These are phyloP conservation scores for Chloris gayana DNA, from an alignment of 176 grass and related monocot species.

Conservation along the genomic window DNA sequence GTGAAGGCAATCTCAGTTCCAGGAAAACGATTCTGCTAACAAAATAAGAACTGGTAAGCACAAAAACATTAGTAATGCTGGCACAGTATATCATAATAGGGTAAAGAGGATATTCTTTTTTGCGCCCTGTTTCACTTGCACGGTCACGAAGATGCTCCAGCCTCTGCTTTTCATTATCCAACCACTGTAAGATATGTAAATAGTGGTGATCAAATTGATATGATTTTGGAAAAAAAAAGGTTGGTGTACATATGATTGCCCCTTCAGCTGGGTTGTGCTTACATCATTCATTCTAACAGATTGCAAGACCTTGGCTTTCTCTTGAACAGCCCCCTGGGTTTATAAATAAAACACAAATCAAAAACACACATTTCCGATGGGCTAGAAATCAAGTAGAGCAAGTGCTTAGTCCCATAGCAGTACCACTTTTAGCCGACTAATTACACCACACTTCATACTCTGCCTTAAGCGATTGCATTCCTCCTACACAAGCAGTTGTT, in stretches of 20 bases:
- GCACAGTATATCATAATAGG: conserved; percentile 35
- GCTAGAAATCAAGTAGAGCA: conserved; percentile 29
- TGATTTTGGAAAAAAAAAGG: conserved; percentile 29
- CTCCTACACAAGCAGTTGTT: conserved; percentile 66
- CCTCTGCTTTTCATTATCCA: conserved; percentile 87
- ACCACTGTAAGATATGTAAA: conserved; percentile 55
- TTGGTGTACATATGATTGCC: conserved; percentile 22
- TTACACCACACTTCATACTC: conserved; percentile 81
- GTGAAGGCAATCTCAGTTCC: not conserved
- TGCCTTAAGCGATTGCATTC: conserved; percentile 91
- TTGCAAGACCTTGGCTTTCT: conserved; percentile 76
- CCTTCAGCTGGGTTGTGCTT: conserved; percentile 28
- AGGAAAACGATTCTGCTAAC: not conserved
- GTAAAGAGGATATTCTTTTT: conserved; percentile 96
- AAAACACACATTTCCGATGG: conserved; percentile 33
- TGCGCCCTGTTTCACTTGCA: conserved; percentile 95
- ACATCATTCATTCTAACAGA: conserved; percentile 93
- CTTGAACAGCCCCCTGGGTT: conserved; percentile 74
- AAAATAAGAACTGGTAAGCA: not conserved
- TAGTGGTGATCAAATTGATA: conserved; percentile 33
- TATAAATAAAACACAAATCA: conserved; percentile 42
- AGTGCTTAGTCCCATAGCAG: conserved; percentile 35
- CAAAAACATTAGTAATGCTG: not conserved
- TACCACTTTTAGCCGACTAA: conserved; percentile 94
- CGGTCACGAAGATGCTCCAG: conserved; percentile 93